Conservation (phyloP, 2,329 filamentous ascomycete species). For the Aspergillus versicolor region DNA sequence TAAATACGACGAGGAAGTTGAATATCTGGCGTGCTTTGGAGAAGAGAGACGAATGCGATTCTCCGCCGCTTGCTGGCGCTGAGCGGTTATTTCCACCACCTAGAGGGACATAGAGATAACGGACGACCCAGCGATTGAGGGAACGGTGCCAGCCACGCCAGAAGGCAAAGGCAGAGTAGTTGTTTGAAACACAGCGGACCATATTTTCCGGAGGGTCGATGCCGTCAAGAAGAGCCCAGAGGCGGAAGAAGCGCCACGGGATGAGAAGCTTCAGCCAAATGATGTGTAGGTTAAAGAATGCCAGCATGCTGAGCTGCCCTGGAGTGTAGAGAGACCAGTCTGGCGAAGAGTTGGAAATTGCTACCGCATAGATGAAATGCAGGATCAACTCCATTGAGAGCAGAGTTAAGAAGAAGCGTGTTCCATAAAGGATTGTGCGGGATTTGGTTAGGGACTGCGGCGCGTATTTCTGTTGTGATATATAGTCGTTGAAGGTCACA, state of each 20-base stretch:
- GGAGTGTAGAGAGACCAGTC: conserved; percentile 82
- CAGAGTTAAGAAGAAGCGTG: conserved; percentile 77
- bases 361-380: conserved; percentile 90
- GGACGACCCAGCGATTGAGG: conserved; percentile 91
- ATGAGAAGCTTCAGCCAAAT: conserved; percentile 98
- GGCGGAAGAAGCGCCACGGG: conserved; percentile 96
- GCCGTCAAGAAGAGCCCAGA: conserved; percentile 90
- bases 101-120: conserved; percentile 91
- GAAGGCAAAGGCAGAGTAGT: conserved; percentile 86
- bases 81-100: conserved; percentile 60
- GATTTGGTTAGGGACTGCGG: conserved; percentile 66
- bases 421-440: conserved; percentile 75
- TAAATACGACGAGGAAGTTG: conserved; percentile 85
- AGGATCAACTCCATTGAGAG: conserved; percentile 88
- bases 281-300: conserved; percentile 93
- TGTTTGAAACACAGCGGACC: conserved; percentile 93
- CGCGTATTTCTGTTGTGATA: conserved; percentile 76
- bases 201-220: conserved; percentile 98
- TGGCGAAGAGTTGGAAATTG: conserved; percentile 79
- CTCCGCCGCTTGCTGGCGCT: conserved; percentile 9
- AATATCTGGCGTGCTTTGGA: conserved; percentile 60
- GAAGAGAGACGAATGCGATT: conserved; percentile 33
- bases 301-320: conserved; percentile 83
- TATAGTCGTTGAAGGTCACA: conserved; percentile 96
- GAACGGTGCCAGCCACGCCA: conserved; percentile 96